phyloP scores from a whole-genome alignment of 2,329 filamentous ascomycete species.

The Xylariaceae sp. region DNA sequence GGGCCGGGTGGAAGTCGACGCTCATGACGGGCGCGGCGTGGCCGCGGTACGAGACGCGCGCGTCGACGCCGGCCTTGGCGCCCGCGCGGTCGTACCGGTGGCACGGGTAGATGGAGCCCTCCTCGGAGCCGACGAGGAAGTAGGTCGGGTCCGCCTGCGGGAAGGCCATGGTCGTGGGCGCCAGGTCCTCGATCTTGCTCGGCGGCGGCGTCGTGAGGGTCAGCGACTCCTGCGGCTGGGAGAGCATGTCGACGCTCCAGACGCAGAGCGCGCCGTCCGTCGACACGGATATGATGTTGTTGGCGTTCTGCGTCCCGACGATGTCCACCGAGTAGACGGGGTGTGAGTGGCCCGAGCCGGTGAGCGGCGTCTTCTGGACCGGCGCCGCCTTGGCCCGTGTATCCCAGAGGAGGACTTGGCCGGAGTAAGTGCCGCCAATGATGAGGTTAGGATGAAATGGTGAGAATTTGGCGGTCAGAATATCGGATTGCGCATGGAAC shows the following conservation, averaged over 20 bases:
- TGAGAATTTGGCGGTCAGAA: slow-evolving; percentile 94
- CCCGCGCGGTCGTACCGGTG: slow-evolving; percentile 96
- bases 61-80: slow-evolving; percentile 91
- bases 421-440: slow-evolving; percentile 91
- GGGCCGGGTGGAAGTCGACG: slow-evolving; percentile 87
- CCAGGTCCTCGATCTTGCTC: slow-evolving; percentile 87
- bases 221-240: slow-evolving; percentile 89
- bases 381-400: slow-evolving; percentile 83
- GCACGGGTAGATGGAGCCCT: slow-evolving; percentile 92
- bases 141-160: slow-evolving; percentile 93
- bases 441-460: slow-evolving; percentile 96
- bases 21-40: slow-evolving; percentile 95
- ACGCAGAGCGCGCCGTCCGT: slow-evolving; percentile 95
- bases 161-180: slow-evolving; percentile 90
- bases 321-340: slow-evolving; percentile 94
- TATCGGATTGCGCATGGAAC: slow-evolving; percentile 92
- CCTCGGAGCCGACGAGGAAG: slow-evolving; percentile 93
- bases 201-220: slow-evolving; percentile 80
- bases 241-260: slow-evolving; percentile 97
- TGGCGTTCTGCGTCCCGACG: slow-evolving; percentile 95
- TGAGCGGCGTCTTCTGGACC: slow-evolving; percentile 92
- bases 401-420: slow-evolving; percentile 95
- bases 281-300: slow-evolving; percentile 95
- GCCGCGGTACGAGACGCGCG: slow-evolving; percentile 77
- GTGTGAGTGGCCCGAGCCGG: slow-evolving; percentile 90